phyloP scores from a whole-genome alignment of 768 basidiomycete genomes.

The Agaricus sinodeliciosus region DNA sequence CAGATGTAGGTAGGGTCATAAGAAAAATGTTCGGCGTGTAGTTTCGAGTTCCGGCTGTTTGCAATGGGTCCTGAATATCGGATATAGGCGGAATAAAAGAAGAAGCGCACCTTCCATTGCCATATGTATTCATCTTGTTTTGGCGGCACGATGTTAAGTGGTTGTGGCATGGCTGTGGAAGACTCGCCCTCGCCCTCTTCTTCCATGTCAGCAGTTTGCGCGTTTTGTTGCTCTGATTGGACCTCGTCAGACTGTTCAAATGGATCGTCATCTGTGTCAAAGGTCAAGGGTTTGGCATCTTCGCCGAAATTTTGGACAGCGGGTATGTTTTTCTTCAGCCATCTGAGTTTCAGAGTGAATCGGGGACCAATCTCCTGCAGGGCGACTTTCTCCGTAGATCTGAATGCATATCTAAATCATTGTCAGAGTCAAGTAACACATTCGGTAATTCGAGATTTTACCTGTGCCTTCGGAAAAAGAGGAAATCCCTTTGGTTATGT shows the following conservation, averaged over 20 bases:
- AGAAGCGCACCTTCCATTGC: constrained; percentile 76
- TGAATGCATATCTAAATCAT: constrained; percentile 77
- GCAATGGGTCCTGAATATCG: constrained; percentile 9
- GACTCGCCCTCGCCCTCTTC: constrained; percentile 8
- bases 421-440: not conserved
- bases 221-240: constrained; percentile 25
- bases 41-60: constrained; percentile 88
- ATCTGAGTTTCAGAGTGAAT: constrained; percentile 90
- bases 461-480: constrained; percentile 96
- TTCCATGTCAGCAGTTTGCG: constrained; percentile 16
- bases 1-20: constrained; percentile 30
- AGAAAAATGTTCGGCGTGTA: constrained; percentile 84
- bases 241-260: constrained; percentile 16
- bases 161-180: not conserved
- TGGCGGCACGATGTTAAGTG: constrained; percentile 41
- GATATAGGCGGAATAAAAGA: not conserved
- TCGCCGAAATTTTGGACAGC: constrained; percentile 68
- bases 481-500: constrained; percentile 95
- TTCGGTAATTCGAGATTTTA: constrained; percentile 22
- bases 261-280: constrained; percentile 34
- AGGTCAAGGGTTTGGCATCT: constrained; percentile 46
- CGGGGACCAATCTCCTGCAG: constrained; percentile 97
- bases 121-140: constrained; percentile 78
- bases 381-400: constrained; percentile 83
- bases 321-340: constrained; percentile 83